Conservation (phyloP, 2,329 filamentous ascomycete species). For the Ustilaginoidea virens region DNA sequence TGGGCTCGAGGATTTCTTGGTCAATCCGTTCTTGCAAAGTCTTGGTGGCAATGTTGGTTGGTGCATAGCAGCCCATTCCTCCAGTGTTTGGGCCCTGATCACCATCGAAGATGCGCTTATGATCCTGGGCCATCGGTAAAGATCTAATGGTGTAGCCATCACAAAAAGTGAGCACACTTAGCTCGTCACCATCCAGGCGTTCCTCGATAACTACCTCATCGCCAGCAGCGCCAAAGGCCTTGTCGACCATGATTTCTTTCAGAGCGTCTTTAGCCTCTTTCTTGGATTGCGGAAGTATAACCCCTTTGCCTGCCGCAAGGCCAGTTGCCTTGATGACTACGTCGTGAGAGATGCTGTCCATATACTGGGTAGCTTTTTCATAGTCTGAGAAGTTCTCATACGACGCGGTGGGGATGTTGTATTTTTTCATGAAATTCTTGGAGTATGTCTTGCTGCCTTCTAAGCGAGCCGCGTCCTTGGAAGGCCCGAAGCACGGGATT, state of each 20-base stretch:
- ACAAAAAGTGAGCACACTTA: slow-evolving; percentile 81
- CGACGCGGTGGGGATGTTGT: slow-evolving; percentile 77
- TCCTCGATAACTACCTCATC: slow-evolving; percentile 93
- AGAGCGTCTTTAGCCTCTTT: slow-evolving; percentile 71
- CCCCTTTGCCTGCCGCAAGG: slow-evolving; percentile 86
- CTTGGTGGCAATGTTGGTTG: slow-evolving; percentile 64
- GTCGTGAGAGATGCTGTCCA: slow-evolving; percentile 54
- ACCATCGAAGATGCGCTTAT: slow-evolving; percentile 86
- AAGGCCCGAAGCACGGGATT: slow-evolving; percentile 76
- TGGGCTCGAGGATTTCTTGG: slow-evolving; percentile 71
- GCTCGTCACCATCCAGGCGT: slow-evolving; percentile 77
- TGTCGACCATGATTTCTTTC: slow-evolving; percentile 79
- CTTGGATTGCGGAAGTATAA: slow-evolving; percentile 71
- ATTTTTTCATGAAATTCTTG: slow-evolving; percentile 92
- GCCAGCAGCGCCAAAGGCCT: slow-evolving; percentile 74
- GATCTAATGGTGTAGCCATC: slow-evolving; percentile 76
- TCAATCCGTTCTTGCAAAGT: slow-evolving; percentile 68
- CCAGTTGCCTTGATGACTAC: slow-evolving; percentile 92
- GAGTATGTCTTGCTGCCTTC: slow-evolving; percentile 96
- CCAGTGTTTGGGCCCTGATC: slow-evolving; percentile 89
- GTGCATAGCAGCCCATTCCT: slow-evolving; percentile 94
- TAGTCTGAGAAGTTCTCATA: slow-evolving; percentile 82
- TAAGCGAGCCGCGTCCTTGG: slow-evolving; percentile 69
- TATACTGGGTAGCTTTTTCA: slow-evolving; percentile 54
- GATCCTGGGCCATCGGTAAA: slow-evolving; percentile 84